Conservation (phyloP, 2,329 filamentous ascomycete species). For the Ceratocystis colombiana region DNA sequence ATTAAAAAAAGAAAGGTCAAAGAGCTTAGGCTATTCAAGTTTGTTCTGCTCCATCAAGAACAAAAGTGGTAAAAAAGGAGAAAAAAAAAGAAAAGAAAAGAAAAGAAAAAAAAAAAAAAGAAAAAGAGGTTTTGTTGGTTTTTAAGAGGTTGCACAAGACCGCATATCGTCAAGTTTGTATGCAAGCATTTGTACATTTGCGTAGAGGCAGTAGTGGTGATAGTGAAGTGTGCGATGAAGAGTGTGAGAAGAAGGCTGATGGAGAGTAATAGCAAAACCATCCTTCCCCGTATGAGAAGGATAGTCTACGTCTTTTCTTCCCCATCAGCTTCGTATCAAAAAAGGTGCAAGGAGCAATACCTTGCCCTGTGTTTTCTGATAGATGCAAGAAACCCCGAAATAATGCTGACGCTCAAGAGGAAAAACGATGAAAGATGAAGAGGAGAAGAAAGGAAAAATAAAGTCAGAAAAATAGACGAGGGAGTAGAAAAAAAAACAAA, state of each 20-base stretch:
- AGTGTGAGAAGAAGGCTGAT: neutral
- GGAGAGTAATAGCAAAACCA: neutral
- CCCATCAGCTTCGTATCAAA: neutral
- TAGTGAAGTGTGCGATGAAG: neutral
- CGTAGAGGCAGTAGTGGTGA: neutral
- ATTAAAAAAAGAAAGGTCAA: too few relatives aligned
- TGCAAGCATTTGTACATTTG: neutral
- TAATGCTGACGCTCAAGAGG: conserved; percentile 5
- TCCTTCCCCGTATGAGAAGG: neutral
- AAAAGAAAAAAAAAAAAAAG: neutral
- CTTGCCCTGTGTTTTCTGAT: conserved; percentile 18
- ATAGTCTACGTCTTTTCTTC: neutral
- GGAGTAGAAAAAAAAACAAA: neutral
- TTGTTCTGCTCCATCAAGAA: too few relatives aligned
- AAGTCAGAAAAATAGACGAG: conserved; percentile 5
- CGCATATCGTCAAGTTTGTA: neutral
- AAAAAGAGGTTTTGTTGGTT: conserved; percentile 16
- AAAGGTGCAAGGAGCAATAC: conserved; percentile 25
- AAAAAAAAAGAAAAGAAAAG: neutral
- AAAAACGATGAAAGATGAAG: conserved; percentile 1
- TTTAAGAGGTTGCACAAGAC: neutral
- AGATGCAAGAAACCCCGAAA: neutral
- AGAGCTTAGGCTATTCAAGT: too few relatives aligned
- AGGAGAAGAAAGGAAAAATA: conserved; percentile 5
- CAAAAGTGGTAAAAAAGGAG: too few relatives aligned